phyloP scores from a whole-genome alignment of 1,284 basidiomycete genomes.

The Hortiboletus rubellus region DNA sequence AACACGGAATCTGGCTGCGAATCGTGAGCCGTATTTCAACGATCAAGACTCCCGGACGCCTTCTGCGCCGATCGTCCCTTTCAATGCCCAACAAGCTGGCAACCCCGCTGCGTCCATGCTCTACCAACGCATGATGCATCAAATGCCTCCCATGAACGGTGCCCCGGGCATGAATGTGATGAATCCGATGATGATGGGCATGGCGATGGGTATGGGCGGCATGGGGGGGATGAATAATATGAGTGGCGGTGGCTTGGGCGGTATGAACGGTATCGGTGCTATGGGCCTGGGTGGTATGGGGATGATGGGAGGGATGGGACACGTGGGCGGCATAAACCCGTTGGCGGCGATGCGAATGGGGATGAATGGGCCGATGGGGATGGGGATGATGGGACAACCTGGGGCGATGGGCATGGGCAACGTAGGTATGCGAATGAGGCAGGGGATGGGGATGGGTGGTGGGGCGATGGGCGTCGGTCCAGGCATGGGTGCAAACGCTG shows the following conservation, averaged over 20 bases:
- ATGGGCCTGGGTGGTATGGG: slow-evolving; percentile 46
- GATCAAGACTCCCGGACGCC: slow-evolving; percentile 36
- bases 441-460: slow-evolving; percentile 36
- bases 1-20: slow-evolving; percentile 34
- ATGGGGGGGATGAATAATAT: slow-evolving; percentile 36
- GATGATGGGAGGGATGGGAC: slow-evolving; percentile 35
- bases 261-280: slow-evolving; percentile 29
- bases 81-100: slow-evolving; percentile 36
- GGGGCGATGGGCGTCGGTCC: slow-evolving; percentile 36
- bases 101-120: slow-evolving; percentile 55
- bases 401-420: slow-evolving; percentile 35
- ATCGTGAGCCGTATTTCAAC: slow-evolving; percentile 33
- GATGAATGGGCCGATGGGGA: slow-evolving; percentile 38
- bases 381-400: slow-evolving; percentile 34
- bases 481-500: slow-evolving; percentile 38
- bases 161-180: slow-evolving; percentile 35
- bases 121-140: slow-evolving; percentile 58
- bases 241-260: slow-evolving; percentile 23
- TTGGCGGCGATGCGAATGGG: slow-evolving; percentile 38
- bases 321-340: slow-evolving; percentile 36
- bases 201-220: slow-evolving; percentile 41
- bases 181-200: slow-evolving; percentile 41
- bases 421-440: slow-evolving; percentile 35
- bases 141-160: slow-evolving; percentile 47
- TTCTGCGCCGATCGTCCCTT: slow-evolving; percentile 29